Percentiles rank a stretch among this genome's conserved stretches.
These are phyloP conservation scores for Immersiporthe knoxdaviesiana DNA, from an alignment of 2,329 filamentous ascomycete genomes.

Conservation along the genomic window DNA sequence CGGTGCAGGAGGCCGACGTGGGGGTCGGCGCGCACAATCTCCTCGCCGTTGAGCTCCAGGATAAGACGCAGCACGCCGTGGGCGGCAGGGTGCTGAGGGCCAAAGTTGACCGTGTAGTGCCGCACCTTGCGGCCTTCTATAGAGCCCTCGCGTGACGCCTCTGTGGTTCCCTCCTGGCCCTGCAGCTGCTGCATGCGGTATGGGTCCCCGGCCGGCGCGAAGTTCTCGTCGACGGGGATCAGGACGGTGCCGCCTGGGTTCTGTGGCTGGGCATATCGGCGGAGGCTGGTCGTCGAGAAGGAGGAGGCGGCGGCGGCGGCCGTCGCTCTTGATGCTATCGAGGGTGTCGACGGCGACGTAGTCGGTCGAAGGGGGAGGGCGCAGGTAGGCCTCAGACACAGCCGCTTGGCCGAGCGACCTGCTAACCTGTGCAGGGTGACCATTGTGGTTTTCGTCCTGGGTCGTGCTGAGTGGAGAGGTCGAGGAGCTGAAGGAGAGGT, in stretches of 20 bases:
- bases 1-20: slow-evolving; percentile 96
- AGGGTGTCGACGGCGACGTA: slow-evolving; percentile 31
- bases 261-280: slow-evolving; percentile 63
- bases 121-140: slow-evolving; percentile 79
- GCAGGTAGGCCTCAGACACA: slow-evolving; percentile 55
- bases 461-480: slow-evolving; percentile 36
- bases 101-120: slow-evolving; percentile 99
- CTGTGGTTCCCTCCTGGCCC: slow-evolving; percentile 45
- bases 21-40: slow-evolving; percentile 94
- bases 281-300: slow-evolving; percentile 67
- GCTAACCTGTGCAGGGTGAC: slow-evolving; percentile 74
- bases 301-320: slow-evolving; percentile 56
- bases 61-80: slow-evolving; percentile 98
- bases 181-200: slow-evolving; percentile 52
- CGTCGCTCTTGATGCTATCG: slow-evolving; percentile 35
- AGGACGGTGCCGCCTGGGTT: slow-evolving; percentile 62
- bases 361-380: slow-evolving; percentile 33
- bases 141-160: slow-evolving; percentile 53
- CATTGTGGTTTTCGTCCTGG: slow-evolving; percentile 56
- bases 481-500: slow-evolving; percentile 30
- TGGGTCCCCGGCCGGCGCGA: slow-evolving; percentile 51
- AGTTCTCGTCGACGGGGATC: slow-evolving; percentile 67
- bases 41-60: slow-evolving; percentile 95
- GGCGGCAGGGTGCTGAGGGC: slow-evolving; percentile 96
- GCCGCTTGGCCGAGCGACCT: slow-evolving; percentile 69